Evolutionary conservation across 2,329 filamentous ascomycete genomes (phyloP), one percentile per base, ranked within the genome.

Genomic region (Conoideocrella luteorostrata): DNA sequence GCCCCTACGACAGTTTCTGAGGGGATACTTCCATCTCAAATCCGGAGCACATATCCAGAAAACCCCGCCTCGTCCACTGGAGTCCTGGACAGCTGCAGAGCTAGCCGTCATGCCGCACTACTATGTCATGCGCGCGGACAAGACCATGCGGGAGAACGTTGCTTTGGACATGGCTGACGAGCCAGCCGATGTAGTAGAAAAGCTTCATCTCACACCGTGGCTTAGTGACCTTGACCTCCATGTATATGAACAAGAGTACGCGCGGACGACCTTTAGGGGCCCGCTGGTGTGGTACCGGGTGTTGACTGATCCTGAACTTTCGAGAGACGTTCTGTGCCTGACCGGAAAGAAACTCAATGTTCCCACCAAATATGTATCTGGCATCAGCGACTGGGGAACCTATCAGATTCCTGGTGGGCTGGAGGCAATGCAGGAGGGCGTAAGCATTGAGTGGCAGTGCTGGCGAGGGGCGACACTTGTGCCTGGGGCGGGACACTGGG

Each of bases 21-120:
- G 80, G 9, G 80, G 82, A 3, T 86, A 86, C 55, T 78, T 85
- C 50, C 74, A 85, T 54, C 68, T 86, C 38, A 86, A 86, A 57
- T 80, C 76, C 42, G 41, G 33, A 1, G 80, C 75, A 5, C 72
- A 75, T 43, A 84, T 77, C 76, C 54, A 60, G 4, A 65, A 67
- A 4, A 80, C 80, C 52, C 53, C 69, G 1, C 78, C 81, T 0
- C 64, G 66, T 23, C 70, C 77, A 0, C 64, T 86, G 5, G 50
- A 63, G 11, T 65, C 61, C 2, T 84, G 79, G 79, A 70, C 62
- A 2, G 80, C 80, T 0, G 56, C 65, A 11, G 74, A 80, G 35
- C 57, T 86, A 2, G 69, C 69, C 2, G 67, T 74, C 46, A 72
- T 86, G 68, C 82, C 82, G 0, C 68, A 76, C 41, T 86, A 86